phyloP scores from a whole-genome alignment of 2,329 filamentous ascomycete genomes.

The Fusarium continuum region DNA sequence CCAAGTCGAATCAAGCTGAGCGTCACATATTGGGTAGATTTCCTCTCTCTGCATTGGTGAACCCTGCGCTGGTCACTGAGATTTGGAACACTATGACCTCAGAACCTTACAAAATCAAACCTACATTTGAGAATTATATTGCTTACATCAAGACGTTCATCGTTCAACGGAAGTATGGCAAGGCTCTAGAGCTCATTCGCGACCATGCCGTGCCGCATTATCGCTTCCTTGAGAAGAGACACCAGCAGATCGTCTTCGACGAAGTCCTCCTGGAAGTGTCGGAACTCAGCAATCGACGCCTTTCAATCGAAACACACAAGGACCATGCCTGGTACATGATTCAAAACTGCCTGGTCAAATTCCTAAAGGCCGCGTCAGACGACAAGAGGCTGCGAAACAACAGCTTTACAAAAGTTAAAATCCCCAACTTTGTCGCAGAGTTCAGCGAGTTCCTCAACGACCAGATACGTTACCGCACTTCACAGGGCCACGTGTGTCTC shows the following conservation, averaged over 20 bases:
- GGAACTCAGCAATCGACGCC: conserved; percentile 39
- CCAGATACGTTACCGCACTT: conserved; percentile 46
- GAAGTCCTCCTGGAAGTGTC: conserved; percentile 45
- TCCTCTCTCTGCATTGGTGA: conserved; percentile 47
- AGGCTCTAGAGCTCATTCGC: conserved; percentile 51
- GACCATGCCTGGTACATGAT: conserved; percentile 48
- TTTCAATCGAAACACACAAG: conserved; percentile 44
- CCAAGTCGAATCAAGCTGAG: conserved; percentile 49
- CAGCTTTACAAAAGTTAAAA: conserved; percentile 25
- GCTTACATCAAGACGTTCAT: conserved; percentile 54
- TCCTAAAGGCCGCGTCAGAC: conserved; percentile 42
- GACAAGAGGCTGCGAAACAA: conserved; percentile 36
- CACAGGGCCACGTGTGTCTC: conserved; percentile 45
- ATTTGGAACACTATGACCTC: conserved; percentile 69
- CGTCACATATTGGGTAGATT: conserved; percentile 48
- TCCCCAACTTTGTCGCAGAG: conserved; percentile 48
- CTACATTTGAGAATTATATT: conserved; percentile 66
- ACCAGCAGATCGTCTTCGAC: conserved; percentile 45
- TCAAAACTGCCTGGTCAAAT: conserved; percentile 37
- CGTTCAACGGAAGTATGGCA: conserved; percentile 37
- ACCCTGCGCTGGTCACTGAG: conserved; percentile 55
- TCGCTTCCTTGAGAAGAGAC: conserved; percentile 35
- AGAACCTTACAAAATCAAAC: conserved; percentile 64
- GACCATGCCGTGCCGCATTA: conserved; percentile 54
- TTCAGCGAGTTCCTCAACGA: conserved; percentile 48